Percentiles rank a stretch among this genome's conserved stretches.
Evolutionary conservation across 75 land plant genomes (phyloP).

Genomic region (Chamaecyparis obtusa): DNA sequence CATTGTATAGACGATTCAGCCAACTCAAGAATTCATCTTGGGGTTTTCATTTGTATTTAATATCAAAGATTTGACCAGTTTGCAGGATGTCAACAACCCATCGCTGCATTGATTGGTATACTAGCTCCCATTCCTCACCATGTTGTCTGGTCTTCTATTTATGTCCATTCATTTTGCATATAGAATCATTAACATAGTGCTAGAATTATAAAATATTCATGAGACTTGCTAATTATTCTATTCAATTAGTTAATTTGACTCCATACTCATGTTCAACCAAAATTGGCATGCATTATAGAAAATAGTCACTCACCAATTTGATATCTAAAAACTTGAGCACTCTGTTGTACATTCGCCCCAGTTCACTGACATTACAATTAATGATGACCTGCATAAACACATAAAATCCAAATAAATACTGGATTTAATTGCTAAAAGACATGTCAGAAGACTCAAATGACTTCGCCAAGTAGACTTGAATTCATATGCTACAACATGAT

Average conservation of each 20-base stretch:
- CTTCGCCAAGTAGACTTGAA: neutral
- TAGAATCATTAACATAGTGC: neutral
- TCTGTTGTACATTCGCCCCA: conserved; percentile 12
- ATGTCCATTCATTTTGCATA: neutral
- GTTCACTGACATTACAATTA: conserved; percentile 3
- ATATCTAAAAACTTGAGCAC: neutral
- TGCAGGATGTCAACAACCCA: neutral
- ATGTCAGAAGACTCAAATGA: neutral
- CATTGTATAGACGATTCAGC: neutral
- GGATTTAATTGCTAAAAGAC: neutral
- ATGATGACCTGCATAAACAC: neutral
- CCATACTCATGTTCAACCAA: neutral
- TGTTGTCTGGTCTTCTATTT: neutral
- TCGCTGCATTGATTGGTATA: neutral
- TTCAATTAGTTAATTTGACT: neutral
- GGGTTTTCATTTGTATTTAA: no score
- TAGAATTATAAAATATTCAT: neutral
- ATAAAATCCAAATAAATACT: neutral
- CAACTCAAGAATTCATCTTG: neutral
- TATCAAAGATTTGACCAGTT: neutral
- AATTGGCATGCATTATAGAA: neutral
- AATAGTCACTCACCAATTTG: conserved; percentile 6
- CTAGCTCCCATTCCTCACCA: neutral
- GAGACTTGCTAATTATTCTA: no score
- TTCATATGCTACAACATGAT: neutral